Percentiles rank a stretch among this genome's conserved stretches.
These are phyloP conservation scores for Pleurotus eryngii DNA, from an alignment of 768 basidiomycete species.

Conservation along the genomic window DNA sequence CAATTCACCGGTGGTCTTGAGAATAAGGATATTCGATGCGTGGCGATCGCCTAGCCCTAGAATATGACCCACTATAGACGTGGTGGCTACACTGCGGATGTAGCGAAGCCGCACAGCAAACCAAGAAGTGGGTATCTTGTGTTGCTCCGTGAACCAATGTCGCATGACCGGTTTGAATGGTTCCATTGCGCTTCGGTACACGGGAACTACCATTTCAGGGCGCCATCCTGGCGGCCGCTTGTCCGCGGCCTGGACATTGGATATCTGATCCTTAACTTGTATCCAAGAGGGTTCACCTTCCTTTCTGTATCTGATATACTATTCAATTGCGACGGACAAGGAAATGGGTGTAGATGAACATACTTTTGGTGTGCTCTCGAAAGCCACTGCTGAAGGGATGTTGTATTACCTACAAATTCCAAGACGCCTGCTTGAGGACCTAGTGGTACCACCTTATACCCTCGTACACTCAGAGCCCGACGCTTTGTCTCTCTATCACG, in stretches of 20 bases:
- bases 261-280: no score
- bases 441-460: constrained; percentile 88
- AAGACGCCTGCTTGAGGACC: constrained; percentile 77
- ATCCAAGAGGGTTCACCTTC: no score
- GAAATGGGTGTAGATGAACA: constrained; percentile 13
- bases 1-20: constrained; percentile 77
- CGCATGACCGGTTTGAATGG: constrained; percentile 84
- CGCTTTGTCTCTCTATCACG: constrained; percentile 74
- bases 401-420: constrained; percentile 86
- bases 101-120: constrained; percentile 89
- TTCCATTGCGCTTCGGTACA: constrained; percentile 34
- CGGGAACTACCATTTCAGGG: constrained; percentile 10
- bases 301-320: no score
- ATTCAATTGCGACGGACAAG: no score
- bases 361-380: constrained; percentile 58
- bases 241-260: no score
- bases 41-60: constrained; percentile 94
- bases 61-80: constrained; percentile 90
- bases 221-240: background rate
- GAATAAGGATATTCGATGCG: constrained; percentile 86
- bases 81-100: constrained; percentile 88
- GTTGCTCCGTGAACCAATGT: constrained; percentile 89
- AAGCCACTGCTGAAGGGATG: constrained; percentile 63
- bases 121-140: constrained; percentile 88
- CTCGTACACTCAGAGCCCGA: constrained; percentile 71